Base-by-base conservation (phyloP, 2,329 filamentous ascomycete species). In the Mycocentrospora acerina region DNA sequence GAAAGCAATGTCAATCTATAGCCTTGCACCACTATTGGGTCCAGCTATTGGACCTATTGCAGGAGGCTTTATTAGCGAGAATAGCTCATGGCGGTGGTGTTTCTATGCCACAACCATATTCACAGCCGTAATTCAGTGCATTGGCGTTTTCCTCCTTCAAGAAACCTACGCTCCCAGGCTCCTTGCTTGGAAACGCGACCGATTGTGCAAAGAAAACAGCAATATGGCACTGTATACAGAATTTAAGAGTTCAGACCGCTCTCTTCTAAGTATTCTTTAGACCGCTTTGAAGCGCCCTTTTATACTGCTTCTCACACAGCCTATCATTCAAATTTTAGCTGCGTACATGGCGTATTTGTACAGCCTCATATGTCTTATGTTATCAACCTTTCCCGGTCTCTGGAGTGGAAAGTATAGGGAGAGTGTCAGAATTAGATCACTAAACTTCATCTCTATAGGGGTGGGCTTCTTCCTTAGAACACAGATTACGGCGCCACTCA, bases 61-160 rank as follows among this genome's bases (percentile, higher is more conserved):
- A 1, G 81, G 81, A 10, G 81, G 78, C 2, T 85, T 81, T 57
- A 79, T 86, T 13, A 73, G 80, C 1, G 67, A 82, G 53, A 68
- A 75, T 45, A 78, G 74, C n/a, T 79, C 75, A 1, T 88, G 85
- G 85, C 76, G 83, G 27, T 88, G 85, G 84, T n/a, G n/a, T n/a
- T n/a, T n/a, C n/a, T n/a, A 76, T 80, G 5, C 88, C 87, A 67
- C 85, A 77, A 67, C 72, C 79, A 1, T 83, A 80, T 2, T 78
- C 80, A 4, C 81, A 86, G 82, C 72, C 2, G 45, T 78, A 15
- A 76, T 87, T 40, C 81, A 85, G 56, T 35, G 75, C 9, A 64
- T 74, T 3, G 83, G 83, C 7, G 62, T 85, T 32, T 76, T 82
- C 57, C 74, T 81, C 48, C 71, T 81, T 2, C 72, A 72, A 36